phyloP scores from a whole-genome alignment of 164 flowering plant genomes.

The Vitis riparia region DNA sequence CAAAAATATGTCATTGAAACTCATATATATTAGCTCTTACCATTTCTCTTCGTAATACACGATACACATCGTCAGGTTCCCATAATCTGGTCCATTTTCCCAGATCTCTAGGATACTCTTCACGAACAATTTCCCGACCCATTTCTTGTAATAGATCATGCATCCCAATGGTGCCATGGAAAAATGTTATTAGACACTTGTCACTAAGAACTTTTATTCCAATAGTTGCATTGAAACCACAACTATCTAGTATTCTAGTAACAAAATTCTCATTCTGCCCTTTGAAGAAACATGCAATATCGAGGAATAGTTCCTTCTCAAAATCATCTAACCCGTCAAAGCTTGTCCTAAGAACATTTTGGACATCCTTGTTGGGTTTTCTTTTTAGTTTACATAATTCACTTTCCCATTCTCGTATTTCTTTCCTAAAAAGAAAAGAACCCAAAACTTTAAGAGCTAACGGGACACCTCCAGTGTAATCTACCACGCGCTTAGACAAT shows the following conservation, averaged over 20 bases:
- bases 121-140: background rate
- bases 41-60: too few species aligned
- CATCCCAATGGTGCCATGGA: background rate
- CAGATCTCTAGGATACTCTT: background rate
- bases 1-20: too few species aligned
- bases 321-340: background rate
- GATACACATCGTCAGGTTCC: too few species aligned
- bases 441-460: too few species aligned
- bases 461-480: too few species aligned
- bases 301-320: background rate
- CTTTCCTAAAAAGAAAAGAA: too few species aligned
- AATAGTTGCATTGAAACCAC: background rate
- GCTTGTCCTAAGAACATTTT: background rate
- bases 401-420: too few species aligned
- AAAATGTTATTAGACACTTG: background rate
- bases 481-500: too few species aligned
- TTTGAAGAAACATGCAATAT: background rate
- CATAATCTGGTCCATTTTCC: background rate
- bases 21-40: too few species aligned
- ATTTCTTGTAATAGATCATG: background rate
- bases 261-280: background rate
- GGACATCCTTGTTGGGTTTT: too few species aligned
- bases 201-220: background rate
- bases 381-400: too few species aligned
- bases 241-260: background rate